Conservation (phyloP, 1,139 yeast genomes). For the Fermentozyma sake region DNA sequence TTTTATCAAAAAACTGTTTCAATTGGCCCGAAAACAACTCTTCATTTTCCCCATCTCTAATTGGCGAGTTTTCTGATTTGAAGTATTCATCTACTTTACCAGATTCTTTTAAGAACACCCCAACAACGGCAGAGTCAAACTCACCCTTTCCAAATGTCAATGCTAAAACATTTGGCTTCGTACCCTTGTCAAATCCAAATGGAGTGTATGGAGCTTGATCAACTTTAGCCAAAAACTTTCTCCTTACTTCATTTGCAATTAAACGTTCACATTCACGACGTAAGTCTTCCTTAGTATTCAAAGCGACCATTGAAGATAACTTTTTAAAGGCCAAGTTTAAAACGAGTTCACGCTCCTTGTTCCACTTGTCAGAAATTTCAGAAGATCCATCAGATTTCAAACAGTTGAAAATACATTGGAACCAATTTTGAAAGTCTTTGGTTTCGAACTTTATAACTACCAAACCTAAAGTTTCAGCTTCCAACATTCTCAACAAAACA, state of each 20-base stretch:
- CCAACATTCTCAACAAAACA: conserved; percentile 79
- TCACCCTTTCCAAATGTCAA: conserved; percentile 85
- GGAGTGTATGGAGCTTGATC: conserved; percentile 96
- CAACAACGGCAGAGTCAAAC: conserved; percentile 81
- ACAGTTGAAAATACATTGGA: conserved; percentile 48
- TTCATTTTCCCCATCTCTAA: conserved; percentile 47
- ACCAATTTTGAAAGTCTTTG: conserved; percentile 40
- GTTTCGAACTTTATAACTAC: conserved; percentile 45
- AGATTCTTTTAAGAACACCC: conserved; percentile 70
- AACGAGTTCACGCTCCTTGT: conserved; percentile 64
- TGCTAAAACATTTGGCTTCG: conserved; percentile 79
- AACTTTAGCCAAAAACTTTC: conserved; percentile 60
- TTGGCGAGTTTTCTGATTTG: conserved; percentile 76
- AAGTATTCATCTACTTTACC: conserved; percentile 75
- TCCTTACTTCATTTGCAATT: conserved; percentile 67
- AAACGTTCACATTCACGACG: conserved; percentile 73
- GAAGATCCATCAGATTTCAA: conserved; percentile 81
- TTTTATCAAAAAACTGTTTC: conserved; percentile 38
- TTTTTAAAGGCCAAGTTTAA: conserved; percentile 65
- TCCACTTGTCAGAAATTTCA: conserved; percentile 80
- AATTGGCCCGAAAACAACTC: conserved; percentile 54
- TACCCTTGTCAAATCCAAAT: conserved; percentile 68
- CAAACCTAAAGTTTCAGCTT: conserved; percentile 73
- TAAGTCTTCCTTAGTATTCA: conserved; percentile 79
- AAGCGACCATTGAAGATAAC: conserved; percentile 62